A percentile compares a stretch with the other conserved stretches of the same genome.
Evolutionary conservation across 768 basidiomycete genomes (phyloP).

Genomic region (Daedaleopsis sinensis): DNA sequence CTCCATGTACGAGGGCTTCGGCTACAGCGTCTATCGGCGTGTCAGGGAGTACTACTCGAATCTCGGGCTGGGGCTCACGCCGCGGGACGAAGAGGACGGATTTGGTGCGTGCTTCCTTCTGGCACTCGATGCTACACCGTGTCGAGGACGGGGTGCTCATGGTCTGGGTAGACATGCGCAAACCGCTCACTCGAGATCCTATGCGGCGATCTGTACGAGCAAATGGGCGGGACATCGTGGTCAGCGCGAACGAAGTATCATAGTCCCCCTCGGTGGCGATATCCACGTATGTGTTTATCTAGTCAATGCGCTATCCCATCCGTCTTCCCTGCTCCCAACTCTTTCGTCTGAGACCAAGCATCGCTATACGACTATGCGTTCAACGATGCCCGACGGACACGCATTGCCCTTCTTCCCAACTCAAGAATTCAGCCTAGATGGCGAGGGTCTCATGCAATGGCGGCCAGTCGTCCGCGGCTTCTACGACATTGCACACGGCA

Average conservation of each 20-base stretch:
- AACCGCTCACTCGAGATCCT: constrained; percentile 67
- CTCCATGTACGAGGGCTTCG: constrained; percentile 84
- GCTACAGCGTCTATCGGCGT: constrained; percentile 90
- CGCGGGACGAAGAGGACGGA: constrained; percentile 85
- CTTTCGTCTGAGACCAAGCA: background rate
- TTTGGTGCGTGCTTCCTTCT: constrained; percentile 58
- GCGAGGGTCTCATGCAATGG: no score
- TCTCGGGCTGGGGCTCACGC: constrained; percentile 75
- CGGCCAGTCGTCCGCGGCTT: no score
- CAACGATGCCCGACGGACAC: no score
- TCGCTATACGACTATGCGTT: no score
- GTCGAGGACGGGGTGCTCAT: background rate
- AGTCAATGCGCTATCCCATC: background rate
- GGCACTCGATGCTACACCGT: background rate
- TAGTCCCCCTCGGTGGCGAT: constrained; percentile 25
- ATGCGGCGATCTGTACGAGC: constrained; percentile 65
- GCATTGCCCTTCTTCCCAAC: no score
- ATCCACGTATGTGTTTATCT: background rate
- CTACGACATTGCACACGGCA: no score
- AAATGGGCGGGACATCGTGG: constrained; percentile 75
- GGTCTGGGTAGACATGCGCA: constrained; percentile 60
- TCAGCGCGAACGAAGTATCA: constrained; percentile 62
- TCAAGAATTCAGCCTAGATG: no score
- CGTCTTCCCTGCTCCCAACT: no score
- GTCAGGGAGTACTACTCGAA: constrained; percentile 90